Evolutionary conservation across 2,329 filamentous ascomycete genomes (phyloP).

Genomic region (Gliomastix tumulicola): DNA sequence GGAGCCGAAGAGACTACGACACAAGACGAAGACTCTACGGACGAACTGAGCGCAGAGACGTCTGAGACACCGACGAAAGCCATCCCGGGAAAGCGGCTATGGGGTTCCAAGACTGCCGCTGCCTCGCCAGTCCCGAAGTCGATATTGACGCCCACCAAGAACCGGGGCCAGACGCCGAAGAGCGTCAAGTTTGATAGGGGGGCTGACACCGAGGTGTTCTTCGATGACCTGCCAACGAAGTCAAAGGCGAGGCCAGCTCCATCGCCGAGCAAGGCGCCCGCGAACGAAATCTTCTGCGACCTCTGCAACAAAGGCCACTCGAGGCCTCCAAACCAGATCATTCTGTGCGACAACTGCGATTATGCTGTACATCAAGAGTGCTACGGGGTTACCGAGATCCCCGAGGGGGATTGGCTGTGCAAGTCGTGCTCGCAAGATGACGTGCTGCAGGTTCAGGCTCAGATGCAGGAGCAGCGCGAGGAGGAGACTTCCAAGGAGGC

Average conservation of each 20-base stretch:
- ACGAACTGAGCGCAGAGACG: not conserved
- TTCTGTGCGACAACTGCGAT: constrained; percentile 60
- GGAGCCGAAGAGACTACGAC: too few species aligned
- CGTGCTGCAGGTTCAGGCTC: constrained; percentile 32
- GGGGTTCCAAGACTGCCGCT: constrained; percentile 7
- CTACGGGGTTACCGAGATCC: constrained; percentile 48
- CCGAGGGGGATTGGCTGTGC: constrained; percentile 58
- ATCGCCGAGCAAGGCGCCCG: constrained; percentile 13
- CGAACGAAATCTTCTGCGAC: constrained; percentile 48
- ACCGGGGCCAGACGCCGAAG: constrained; percentile 35
- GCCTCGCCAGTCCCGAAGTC: constrained; percentile 33
- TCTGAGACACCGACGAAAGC: constrained; percentile 4
- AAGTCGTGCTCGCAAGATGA: constrained; percentile 47
- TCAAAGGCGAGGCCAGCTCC: constrained; percentile 10
- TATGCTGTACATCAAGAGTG: constrained; percentile 56
- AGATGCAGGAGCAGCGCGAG: constrained; percentile 14
- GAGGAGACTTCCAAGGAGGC: constrained; percentile 16
- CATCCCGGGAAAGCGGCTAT: constrained; percentile 7
- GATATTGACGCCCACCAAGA: constrained; percentile 49
- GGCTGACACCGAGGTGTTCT: constrained; percentile 36
- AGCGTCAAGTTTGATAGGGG: constrained; percentile 45
- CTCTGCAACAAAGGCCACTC: constrained; percentile 53
- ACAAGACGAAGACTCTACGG: not conserved
- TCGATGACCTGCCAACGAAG: constrained; percentile 41
- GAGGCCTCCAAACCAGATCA: constrained; percentile 50